phyloP scores from a whole-genome alignment of 805 yeast genomes.

The Pichia scutulata region DNA sequence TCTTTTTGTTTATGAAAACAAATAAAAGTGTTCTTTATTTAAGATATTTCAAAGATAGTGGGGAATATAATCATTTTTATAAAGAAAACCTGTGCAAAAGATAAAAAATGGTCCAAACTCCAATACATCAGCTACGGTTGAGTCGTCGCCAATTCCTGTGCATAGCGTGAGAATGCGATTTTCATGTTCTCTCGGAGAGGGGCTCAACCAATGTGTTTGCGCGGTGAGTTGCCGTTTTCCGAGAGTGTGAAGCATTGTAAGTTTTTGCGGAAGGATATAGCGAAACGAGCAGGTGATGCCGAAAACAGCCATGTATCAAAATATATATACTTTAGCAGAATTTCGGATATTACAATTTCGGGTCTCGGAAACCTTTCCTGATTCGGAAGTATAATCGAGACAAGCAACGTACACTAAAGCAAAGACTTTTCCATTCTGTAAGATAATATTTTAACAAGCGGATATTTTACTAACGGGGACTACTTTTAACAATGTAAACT shows the following conservation, averaged over 20 bases:
- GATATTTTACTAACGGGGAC: no score
- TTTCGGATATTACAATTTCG: no score
- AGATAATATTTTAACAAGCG: no score
- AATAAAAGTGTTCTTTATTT: no score
- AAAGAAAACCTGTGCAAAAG: neutral
- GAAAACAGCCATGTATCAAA: neutral
- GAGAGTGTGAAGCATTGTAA: neutral
- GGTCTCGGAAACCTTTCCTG: neutral
- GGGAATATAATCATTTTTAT: neutral
- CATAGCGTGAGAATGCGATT: constrained; percentile 2
- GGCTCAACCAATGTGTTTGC: neutral
- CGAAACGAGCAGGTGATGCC: neutral
- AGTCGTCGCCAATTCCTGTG: constrained; percentile 11
- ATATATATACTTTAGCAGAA: no score
- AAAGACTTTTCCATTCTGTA: no score
- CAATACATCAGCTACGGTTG: constrained; percentile 8
- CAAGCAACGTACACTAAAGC: no score
- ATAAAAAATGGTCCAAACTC: no score
- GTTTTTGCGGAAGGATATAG: neutral
- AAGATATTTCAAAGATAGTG: no score
- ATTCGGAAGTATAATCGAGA: neutral
- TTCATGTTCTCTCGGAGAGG: neutral
- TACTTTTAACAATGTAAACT: no score
- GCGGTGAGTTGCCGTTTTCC: neutral
- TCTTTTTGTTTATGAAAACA: neutral